Evolutionary conservation across 139 green algal genomes (phyloP), one percentile per base, ranked within the genome.

Genomic region (Nannochloris sp.): DNA sequence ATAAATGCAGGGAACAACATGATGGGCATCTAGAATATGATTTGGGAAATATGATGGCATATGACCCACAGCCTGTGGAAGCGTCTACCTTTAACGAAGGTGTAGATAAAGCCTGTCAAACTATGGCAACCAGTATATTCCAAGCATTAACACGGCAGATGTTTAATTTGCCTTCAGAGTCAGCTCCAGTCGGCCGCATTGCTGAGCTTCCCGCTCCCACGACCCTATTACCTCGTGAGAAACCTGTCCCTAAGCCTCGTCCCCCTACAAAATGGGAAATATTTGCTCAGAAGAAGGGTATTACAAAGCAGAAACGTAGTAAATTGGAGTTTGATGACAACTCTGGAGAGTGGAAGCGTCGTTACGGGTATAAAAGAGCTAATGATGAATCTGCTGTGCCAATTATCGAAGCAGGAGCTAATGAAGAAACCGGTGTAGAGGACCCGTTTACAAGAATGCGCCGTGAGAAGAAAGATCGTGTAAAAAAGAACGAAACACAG

Each of bases 261-360:
- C 74, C 81, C 2, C 77, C 86, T 23, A 98, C 92, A 8, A 89
- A 87, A 68, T 98, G 92, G 92, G 83, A 98, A 80, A 68, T 87
- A 56, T 98, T 98, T 81, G 92, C 92, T 19, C 70, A 91, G 77
- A 64, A 87, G 63, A 97, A 97, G 80, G 92, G 92, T 61, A 99
- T 99, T 51, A 35, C 87, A 63, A 91, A 88, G 54, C 69, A 53
- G 14, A 99, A 99, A 82, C 83, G 87, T 47, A 87, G 72, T 76
- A 95, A 92, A 77, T 60, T 91, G 37, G 80, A 84, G 60, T 96
- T 74, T 60, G 93, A 99, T 53, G 92, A 99, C 62, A 62, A 68
- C 4, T 46, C 57, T 10, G 54, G 72, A 25, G 87, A 95, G 55
- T 97, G 81, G 80, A 70, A 72, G 54, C 72, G 91, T 34, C 76